Percentiles rank a stretch among this genome's conserved stretches.
These are phyloP conservation scores for Seiridium cupressi DNA, from an alignment of 2,329 filamentous ascomycete genomes.

Conservation along the genomic window DNA sequence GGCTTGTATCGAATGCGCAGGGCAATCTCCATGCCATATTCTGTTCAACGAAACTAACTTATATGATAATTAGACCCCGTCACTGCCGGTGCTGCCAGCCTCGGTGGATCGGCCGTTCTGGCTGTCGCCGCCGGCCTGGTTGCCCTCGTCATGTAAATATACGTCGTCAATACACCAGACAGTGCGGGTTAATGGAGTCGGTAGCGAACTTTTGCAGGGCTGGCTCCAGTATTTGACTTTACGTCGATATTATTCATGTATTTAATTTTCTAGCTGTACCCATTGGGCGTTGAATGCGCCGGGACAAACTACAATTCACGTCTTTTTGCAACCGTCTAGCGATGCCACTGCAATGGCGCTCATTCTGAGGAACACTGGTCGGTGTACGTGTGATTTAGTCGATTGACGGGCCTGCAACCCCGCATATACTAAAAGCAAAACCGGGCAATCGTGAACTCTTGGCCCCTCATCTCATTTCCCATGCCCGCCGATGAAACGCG, in stretches of 20 bases:
- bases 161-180: conserved; percentile 38
- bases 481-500: too few relatives aligned
- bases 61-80: conserved; percentile 19
- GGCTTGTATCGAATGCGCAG: too few relatives aligned
- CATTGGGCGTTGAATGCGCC: conserved; percentile 13
- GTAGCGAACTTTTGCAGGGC: background rate
- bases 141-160: conserved; percentile 46
- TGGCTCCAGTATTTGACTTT: background rate
- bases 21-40: too few relatives aligned
- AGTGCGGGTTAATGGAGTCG: background rate
- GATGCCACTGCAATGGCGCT: background rate
- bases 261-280: conserved; percentile 48
- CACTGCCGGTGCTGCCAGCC: conserved; percentile 50
- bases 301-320: conserved; percentile 6
- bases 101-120: conserved; percentile 42
- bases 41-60: too few relatives aligned
- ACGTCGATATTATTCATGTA: conserved; percentile 19
- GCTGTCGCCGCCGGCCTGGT: conserved; percentile 53
- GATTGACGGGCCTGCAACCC: too few relatives aligned
- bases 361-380: background rate
- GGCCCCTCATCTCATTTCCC: too few relatives aligned
- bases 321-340: conserved; percentile 1
- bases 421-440: too few relatives aligned
- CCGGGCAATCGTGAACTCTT: too few relatives aligned
- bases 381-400: background rate